Conservation (phyloP, 163 green algal species). For the Scenedesmus sp. region DNA sequence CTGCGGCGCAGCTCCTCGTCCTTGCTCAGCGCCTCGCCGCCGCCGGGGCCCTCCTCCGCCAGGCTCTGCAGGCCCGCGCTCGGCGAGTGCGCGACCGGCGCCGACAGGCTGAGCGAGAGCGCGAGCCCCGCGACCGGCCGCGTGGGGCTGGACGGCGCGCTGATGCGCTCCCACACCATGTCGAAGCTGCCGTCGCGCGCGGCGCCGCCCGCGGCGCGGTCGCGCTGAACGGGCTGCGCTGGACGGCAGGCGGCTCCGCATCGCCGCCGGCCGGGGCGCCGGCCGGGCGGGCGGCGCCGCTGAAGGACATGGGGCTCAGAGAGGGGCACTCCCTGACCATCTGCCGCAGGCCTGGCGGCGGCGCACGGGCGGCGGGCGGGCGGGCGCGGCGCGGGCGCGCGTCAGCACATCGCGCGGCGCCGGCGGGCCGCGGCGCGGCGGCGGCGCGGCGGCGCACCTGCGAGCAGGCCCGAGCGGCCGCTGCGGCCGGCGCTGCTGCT, state of each 20-base stretch:
- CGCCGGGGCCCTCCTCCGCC: neutral
- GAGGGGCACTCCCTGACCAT: neutral
- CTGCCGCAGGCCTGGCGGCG: neutral
- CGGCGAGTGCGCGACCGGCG: neutral
- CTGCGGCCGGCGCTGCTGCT: conserved; percentile 8
- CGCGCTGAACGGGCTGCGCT: too few species aligned
- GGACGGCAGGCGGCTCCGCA: too few species aligned
- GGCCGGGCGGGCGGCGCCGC: neutral
- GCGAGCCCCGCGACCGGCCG: neutral
- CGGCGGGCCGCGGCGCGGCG: neutral
- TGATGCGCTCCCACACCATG: conserved; percentile 10
- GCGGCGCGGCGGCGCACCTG: neutral
- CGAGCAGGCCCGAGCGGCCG: neutral
- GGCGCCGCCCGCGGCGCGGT: neutral
- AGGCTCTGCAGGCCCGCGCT: neutral
- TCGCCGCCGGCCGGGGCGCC: neutral
- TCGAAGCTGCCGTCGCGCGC: neutral
- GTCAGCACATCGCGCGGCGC: too few species aligned
- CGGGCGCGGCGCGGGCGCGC: too few species aligned
- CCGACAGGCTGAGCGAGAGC: neutral
- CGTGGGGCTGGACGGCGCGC: neutral
- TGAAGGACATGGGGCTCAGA: neutral
- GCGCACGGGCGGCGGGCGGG: neutral
- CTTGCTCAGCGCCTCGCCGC: too few species aligned
- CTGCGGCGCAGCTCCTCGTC: neutral